phyloP scores from a whole-genome alignment of 1,284 basidiomycete genomes.

The Chalciporus sp. region DNA sequence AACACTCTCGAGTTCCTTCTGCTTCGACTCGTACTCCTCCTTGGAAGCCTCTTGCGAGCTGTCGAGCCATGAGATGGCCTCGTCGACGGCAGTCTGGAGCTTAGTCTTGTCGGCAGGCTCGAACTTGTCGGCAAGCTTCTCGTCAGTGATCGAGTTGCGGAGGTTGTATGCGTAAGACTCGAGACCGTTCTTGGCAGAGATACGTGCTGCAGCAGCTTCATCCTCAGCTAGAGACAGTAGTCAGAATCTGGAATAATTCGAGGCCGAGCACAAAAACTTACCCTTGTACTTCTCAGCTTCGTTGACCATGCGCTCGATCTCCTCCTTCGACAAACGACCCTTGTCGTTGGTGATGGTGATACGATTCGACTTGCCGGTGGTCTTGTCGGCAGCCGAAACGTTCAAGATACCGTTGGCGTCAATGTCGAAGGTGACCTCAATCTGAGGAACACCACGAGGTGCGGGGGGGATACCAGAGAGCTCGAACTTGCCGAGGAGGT shows the following conservation, averaged over 20 bases:
- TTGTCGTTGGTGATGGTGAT: conserved; percentile 99
- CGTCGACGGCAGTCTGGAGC: conserved; percentile 83
- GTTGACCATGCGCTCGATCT: conserved; percentile 96
- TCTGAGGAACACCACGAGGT: conserved; percentile 97
- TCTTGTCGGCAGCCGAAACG: conserved; percentile 96
- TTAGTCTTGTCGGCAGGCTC: conserved; percentile 87
- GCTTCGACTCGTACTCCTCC: conserved; percentile 94
- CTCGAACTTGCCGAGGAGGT: conserved; percentile 98
- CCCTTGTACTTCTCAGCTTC: conserved; percentile 94
- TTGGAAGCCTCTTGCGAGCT: conserved; percentile 87
- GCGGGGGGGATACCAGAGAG: conserved; percentile 97
- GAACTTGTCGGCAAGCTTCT: conserved; percentile 89
- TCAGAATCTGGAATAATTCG: conserved; percentile 20
- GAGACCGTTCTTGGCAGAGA: conserved; percentile 84
- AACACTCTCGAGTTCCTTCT: conserved; percentile 92
- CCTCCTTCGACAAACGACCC: conserved; percentile 97
- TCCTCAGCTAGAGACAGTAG: conserved; percentile 62
- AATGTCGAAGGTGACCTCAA: conserved; percentile 98
- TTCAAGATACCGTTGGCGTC: conserved; percentile 99
- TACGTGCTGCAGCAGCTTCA: conserved; percentile 81
- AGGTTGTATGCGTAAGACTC: conserved; percentile 98
- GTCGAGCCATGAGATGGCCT: conserved; percentile 90
- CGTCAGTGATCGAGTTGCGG: conserved; percentile 85
- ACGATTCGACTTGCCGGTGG: conserved; percentile 94
- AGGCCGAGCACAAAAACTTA: conserved; percentile 32